Conservation (phyloP, 139 green algal species). For the Haematococcus sp. region DNA sequence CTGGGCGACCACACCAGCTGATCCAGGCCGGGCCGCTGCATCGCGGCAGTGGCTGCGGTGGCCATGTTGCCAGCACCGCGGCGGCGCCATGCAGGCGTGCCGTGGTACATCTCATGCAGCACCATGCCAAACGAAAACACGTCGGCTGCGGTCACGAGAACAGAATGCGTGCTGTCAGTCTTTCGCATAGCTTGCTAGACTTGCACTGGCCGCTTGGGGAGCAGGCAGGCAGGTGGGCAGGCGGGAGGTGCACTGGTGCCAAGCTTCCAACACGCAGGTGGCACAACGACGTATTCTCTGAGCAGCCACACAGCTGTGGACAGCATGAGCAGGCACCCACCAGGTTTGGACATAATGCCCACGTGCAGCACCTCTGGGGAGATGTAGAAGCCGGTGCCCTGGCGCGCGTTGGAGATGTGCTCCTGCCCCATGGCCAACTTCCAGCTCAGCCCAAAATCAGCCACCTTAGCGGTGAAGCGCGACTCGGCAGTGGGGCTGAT, state of each 20-base stretch:
- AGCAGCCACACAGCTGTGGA: too few species aligned
- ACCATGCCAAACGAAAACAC: slow-evolving; percentile 13
- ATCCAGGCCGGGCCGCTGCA: neutral
- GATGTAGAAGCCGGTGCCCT: neutral
- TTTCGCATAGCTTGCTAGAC: too few species aligned
- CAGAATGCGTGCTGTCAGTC: too few species aligned
- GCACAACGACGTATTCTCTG: too few species aligned
- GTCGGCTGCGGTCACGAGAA: too few species aligned
- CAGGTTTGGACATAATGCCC: too few species aligned
- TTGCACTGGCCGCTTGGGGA: too few species aligned
- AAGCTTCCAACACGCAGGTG: too few species aligned
- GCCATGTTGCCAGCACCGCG: neutral
- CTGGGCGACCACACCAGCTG: neutral
- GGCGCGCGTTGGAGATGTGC: neutral
- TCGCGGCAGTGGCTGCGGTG: neutral
- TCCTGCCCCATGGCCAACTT: slow-evolving; percentile 7
- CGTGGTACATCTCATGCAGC: slow-evolving; percentile 14
- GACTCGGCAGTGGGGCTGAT: neutral
- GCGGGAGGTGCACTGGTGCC: too few species aligned
- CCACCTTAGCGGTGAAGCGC: neutral
- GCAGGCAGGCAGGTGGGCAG: too few species aligned
- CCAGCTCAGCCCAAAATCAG: slow-evolving; percentile 40
- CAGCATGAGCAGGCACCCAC: too few species aligned
- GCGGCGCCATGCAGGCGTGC: neutral
- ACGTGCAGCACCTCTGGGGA: neutral